Percentiles rank a stretch among this genome's conserved stretches.
Conservation (phyloP, 257 asterid species). For the Lavandula angustifolia region DNA sequence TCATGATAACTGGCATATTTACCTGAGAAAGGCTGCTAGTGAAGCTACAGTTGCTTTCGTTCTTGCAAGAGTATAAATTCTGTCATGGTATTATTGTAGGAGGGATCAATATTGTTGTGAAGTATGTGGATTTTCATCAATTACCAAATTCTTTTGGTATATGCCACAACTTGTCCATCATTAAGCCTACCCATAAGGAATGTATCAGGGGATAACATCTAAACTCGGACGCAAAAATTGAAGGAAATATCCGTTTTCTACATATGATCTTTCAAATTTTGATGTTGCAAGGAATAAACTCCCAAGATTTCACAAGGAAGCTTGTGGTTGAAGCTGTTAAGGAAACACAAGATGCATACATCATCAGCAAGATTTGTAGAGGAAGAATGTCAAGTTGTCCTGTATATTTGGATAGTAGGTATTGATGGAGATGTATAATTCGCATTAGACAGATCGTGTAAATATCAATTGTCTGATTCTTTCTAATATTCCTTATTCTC, state of each 20-base stretch:
- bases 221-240: neutral
- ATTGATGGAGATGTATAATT: slow-evolving; percentile 27
- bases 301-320: neutral
- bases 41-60: slow-evolving; percentile 19
- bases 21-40: slow-evolving; percentile 11
- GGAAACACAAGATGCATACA: neutral
- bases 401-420: slow-evolving; percentile 14
- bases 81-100: slow-evolving; percentile 9
- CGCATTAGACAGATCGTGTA: neutral
- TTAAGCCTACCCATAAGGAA: neutral
- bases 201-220: neutral
- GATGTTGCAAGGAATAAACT: too few species aligned
- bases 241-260: neutral
- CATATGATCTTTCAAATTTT: neutral
- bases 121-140: neutral
- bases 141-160: slow-evolving; percentile 20
- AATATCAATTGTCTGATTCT: slow-evolving; percentile 24
- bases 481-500: neutral
- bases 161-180: slow-evolving; percentile 18
- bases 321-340: slow-evolving; percentile 7
- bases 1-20: neutral
- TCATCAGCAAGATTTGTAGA: neutral
- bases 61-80: slow-evolving; percentile 29
- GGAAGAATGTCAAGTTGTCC: slow-evolving; percentile 20
- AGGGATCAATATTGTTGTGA: neutral